Evolutionary conservation across 441 rosid species (phyloP).

Genomic region (Mallotus japonicus): DNA sequence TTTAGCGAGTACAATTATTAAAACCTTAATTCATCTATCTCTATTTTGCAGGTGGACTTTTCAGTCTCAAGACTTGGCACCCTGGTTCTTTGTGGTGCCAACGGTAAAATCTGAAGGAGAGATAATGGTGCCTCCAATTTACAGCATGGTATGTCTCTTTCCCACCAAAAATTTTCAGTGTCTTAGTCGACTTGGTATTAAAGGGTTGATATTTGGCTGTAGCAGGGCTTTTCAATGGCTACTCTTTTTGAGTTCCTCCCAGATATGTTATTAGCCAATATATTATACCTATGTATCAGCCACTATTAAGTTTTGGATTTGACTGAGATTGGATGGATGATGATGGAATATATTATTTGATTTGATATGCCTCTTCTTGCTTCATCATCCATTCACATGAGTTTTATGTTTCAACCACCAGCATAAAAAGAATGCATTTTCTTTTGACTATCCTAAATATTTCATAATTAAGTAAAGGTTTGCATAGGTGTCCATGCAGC

Average conservation of each 20-base stretch:
- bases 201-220: neutral
- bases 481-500: neutral
- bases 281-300: neutral
- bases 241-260: neutral
- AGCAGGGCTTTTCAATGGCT: neutral
- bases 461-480: neutral
- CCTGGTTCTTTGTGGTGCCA: constrained; percentile 76
- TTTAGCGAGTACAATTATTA: neutral
- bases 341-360: neutral
- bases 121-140: constrained; percentile 58
- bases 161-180: neutral
- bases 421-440: no score
- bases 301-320: neutral
- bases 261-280: neutral
- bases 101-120: constrained; percentile 53
- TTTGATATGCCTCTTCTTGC: neutral
- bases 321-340: neutral
- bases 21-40: constrained; percentile 8
- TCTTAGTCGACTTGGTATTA: neutral
- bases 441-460: neutral
- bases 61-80: constrained; percentile 78
- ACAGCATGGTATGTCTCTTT: constrained; percentile 62
- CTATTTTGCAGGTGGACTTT: constrained; percentile 70
- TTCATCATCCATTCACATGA: neutral
- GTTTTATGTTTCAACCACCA: neutral